Percentiles rank a stretch among this genome's conserved stretches.
phyloP scores from a whole-genome alignment of 2,329 filamentous ascomycete species.

The Apiospora aurea region DNA sequence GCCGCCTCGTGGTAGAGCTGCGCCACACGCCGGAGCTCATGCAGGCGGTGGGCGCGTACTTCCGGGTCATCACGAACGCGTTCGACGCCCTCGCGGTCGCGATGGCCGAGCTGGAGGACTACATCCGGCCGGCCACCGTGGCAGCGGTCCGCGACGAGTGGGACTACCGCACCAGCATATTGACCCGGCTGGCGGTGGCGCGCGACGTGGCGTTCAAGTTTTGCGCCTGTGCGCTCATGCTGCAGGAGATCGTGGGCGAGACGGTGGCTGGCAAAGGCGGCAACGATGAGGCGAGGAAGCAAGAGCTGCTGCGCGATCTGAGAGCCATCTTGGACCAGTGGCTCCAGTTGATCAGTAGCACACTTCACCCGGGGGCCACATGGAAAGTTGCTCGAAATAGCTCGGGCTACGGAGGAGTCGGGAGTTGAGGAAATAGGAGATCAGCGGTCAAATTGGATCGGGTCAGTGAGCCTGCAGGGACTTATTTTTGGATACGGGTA shows the following conservation, averaged over 20 bases:
- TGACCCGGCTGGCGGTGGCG: not conserved
- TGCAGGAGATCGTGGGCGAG: not conserved
- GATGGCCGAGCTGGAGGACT: not conserved
- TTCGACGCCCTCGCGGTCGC: not conserved
- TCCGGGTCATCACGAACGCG: not conserved
- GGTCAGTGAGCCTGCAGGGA: not conserved
- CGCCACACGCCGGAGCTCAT: not conserved
- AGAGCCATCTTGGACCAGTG: not conserved
- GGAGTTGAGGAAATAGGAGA: not conserved
- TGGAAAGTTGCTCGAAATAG: not conserved
- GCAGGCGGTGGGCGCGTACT: not conserved
- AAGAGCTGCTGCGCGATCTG: conserved; percentile 1
- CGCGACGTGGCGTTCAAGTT: not conserved
- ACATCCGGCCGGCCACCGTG: not conserved
- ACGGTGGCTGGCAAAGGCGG: not conserved
- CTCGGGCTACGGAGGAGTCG: not conserved
- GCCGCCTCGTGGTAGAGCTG: not conserved
- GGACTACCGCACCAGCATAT: not conserved
- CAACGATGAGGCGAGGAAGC: not conserved
- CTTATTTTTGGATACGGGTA: not conserved
- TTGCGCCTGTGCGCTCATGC: not conserved
- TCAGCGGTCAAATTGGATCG: not conserved
- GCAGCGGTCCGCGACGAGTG: not conserved
- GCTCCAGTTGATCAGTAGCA: not conserved
- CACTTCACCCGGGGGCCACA: not conserved